Evolutionary conservation across 108 stramenopile genomes (phyloP).

Genomic region (Licmophora abbreviata): DNA sequence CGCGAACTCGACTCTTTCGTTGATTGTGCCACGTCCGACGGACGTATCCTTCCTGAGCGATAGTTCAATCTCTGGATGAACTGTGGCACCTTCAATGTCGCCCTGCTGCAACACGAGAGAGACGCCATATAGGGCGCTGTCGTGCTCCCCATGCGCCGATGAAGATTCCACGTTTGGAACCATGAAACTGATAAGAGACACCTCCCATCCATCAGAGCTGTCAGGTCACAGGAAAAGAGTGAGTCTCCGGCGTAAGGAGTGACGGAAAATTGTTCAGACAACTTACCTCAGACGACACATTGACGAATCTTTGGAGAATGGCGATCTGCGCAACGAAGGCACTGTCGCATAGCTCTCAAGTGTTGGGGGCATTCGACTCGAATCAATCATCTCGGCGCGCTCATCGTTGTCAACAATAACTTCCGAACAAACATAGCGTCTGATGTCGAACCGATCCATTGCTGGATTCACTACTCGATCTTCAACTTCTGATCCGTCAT

Average conservation of each 20-base stretch:
- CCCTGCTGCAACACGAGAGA: constrained; percentile 48
- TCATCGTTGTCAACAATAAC: constrained; percentile 14
- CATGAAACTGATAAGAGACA: constrained; percentile 60
- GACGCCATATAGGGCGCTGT: constrained; percentile 61
- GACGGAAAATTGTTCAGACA: neutral
- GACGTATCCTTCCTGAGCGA: neutral
- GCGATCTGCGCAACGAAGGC: constrained; percentile 33
- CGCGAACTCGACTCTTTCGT: neutral
- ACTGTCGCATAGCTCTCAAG: constrained; percentile 67
- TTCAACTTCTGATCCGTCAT: constrained; percentile 17
- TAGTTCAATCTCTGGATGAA: too few relatives aligned
- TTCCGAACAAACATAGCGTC: constrained; percentile 44
- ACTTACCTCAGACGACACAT: neutral
- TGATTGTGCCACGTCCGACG: neutral
- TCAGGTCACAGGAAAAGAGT: constrained; percentile 3
- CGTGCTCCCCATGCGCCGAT: constrained; percentile 24
- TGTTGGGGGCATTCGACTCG: constrained; percentile 40
- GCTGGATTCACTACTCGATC: constrained; percentile 26
- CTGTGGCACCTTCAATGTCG: neutral
- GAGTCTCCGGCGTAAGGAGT: constrained; percentile 1
- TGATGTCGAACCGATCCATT: constrained; percentile 23
- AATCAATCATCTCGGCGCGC: constrained; percentile 7
- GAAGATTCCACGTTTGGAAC: constrained; percentile 49
- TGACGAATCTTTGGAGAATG: constrained; percentile 20
- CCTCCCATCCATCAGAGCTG: constrained; percentile 72